Percentiles rank a stretch among this genome's conserved stretches.
Conservation (phyloP, 2,329 filamentous ascomycete genomes). For the Emydomyces testavorans region DNA sequence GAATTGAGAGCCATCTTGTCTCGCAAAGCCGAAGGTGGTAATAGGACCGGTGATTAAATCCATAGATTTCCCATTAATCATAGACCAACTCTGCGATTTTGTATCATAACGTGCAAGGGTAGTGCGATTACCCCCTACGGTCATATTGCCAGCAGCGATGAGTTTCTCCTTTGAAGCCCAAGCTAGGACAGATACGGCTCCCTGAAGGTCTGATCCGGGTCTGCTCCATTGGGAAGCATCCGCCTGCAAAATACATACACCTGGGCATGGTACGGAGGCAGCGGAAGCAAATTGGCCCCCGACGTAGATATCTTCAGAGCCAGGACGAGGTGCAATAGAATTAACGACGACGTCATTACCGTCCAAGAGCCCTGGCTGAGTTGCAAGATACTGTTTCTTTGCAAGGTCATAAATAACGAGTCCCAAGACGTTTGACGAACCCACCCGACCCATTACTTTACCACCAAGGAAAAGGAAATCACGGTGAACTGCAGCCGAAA, state of each 20-base stretch:
- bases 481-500: constrained; percentile 55
- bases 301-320: constrained; percentile 65
- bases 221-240: constrained; percentile 64
- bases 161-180: constrained; percentile 66
- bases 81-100: constrained; percentile 54
- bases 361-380: constrained; percentile 63
- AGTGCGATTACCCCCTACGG: constrained; percentile 51
- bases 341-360: constrained; percentile 63
- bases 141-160: constrained; percentile 66
- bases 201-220: constrained; percentile 60
- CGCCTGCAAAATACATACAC: constrained; percentile 68
- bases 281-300: constrained; percentile 75
- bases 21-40: constrained; percentile 62
- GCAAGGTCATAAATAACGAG: constrained; percentile 69
- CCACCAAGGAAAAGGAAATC: constrained; percentile 74
- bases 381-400: constrained; percentile 47
- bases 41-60: constrained; percentile 63
- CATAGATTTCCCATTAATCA: constrained; percentile 45
- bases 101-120: constrained; percentile 64
- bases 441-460: constrained; percentile 58
- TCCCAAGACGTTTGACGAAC: constrained; percentile 53
- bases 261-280: constrained; percentile 69
- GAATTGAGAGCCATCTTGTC: constrained; percentile 56
- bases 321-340: constrained; percentile 60
- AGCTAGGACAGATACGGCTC: constrained; percentile 58